These are phyloP conservation scores for Penicillium riverlandense DNA, from an alignment of 495 filamentous ascomycete species.

Conservation along the genomic window DNA sequence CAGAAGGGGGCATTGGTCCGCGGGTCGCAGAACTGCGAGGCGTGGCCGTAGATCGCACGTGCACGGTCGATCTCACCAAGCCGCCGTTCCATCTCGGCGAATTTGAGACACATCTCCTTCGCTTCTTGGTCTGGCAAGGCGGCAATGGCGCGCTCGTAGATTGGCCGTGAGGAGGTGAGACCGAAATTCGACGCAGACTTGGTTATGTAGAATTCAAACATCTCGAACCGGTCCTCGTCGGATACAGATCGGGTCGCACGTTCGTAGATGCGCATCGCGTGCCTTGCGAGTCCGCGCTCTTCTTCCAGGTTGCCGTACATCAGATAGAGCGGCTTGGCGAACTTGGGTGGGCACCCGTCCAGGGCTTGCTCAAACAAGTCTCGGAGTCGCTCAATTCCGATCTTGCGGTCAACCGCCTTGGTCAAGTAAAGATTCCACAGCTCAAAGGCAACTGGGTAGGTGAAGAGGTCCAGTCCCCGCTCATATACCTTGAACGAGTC, in stretches of 20 bases:
- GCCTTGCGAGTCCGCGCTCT: slow-evolving; percentile 89
- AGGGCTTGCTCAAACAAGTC: slow-evolving; percentile 98
- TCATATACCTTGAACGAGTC: slow-evolving; percentile 98
- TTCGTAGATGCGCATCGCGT: slow-evolving; percentile 99
- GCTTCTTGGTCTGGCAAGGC: slow-evolving; percentile 91
- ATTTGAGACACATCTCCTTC: slow-evolving; percentile 97
- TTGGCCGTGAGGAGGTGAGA: slow-evolving; percentile 86
- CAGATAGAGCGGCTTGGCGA: slow-evolving; percentile 89
- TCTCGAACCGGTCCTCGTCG: slow-evolving; percentile 89
- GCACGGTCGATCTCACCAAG: slow-evolving; percentile 96
- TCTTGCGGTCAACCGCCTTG: slow-evolving; percentile 92
- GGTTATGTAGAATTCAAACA: slow-evolving; percentile 99
- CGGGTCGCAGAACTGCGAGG: slow-evolving; percentile 95
- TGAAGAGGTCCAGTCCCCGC: slow-evolving; percentile 92
- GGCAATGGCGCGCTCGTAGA: slow-evolving; percentile 92
- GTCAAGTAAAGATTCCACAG: slow-evolving; percentile 98
- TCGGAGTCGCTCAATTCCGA: slow-evolving; percentile 86
- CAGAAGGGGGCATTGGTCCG: slow-evolving; percentile 85
- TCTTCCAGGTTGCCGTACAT: slow-evolving; percentile 99
- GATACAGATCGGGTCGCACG: slow-evolving; percentile 92
- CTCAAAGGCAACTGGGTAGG: slow-evolving; percentile 95
- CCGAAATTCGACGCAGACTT: slow-evolving; percentile 98
- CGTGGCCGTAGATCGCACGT: slow-evolving; percentile 91
- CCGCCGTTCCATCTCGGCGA: slow-evolving; percentile 95
- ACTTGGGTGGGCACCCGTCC: slow-evolving; percentile 89